phyloP scores from a whole-genome alignment of 148 eudicot species.

The Chenopodium quinoa region DNA sequence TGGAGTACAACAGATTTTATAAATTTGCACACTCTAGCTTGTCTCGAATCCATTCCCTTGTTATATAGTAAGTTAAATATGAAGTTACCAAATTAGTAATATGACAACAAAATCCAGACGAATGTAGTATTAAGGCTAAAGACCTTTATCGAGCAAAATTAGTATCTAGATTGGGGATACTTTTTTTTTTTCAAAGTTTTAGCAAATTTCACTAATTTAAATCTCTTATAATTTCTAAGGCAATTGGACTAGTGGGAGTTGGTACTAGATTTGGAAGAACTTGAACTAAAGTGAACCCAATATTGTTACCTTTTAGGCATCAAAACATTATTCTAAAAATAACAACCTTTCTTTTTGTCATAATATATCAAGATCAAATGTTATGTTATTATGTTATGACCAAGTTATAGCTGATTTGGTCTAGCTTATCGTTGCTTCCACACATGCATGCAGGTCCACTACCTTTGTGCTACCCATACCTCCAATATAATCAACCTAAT shows the following conservation, averaged over 20 bases:
- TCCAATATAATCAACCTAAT: constrained; percentile 6
- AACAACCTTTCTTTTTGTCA: neutral
- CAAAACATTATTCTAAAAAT: constrained; percentile 5
- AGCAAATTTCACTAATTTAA: no score
- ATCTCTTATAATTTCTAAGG: neutral
- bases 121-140: no score
- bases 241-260: constrained; percentile 23
- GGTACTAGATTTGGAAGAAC: constrained; percentile 19
- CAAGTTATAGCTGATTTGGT: neutral
- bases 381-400: constrained; percentile 23
- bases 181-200: no score
- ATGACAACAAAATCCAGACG: no score
- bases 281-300: neutral
- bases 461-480: constrained; percentile 10
- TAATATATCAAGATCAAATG: constrained; percentile 2
- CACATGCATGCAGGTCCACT: constrained; percentile 15
- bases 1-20: no score
- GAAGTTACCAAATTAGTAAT: no score
- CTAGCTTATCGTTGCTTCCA: constrained; percentile 10
- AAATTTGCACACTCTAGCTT: no score
- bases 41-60: no score
- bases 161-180: no score
- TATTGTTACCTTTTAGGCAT: constrained; percentile 21
- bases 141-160: no score
- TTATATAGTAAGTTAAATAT: no score